These are phyloP conservation scores for Lentinus tigrinus DNA, from an alignment of 768 basidiomycete species.

Conservation along the genomic window DNA sequence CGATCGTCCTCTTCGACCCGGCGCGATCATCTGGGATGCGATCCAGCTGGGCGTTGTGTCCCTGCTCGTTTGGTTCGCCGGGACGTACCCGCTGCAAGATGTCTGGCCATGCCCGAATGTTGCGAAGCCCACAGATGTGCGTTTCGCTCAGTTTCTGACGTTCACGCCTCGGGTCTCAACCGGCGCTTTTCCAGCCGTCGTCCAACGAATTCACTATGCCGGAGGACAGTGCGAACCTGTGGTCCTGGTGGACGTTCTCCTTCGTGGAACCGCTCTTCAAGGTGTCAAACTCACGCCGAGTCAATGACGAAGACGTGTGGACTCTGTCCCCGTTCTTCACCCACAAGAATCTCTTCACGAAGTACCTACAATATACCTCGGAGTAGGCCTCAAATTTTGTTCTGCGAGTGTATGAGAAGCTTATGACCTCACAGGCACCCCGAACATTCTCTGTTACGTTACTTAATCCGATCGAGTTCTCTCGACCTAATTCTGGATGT, in stretches of 20 bases:
- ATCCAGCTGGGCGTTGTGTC: conserved; percentile 35
- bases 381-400: conserved; percentile 30
- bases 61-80: conserved; percentile 48
- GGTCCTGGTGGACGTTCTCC: conserved; percentile 64
- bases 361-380: conserved; percentile 53
- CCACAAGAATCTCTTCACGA: conserved; percentile 66
- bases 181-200: conserved; percentile 39
- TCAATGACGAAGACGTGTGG: conserved; percentile 55
- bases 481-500: conserved; percentile 65
- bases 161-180: not conserved
- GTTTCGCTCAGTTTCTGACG: conserved; percentile 14
- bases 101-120: conserved; percentile 47
- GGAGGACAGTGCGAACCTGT: conserved; percentile 62
- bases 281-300: conserved; percentile 48
- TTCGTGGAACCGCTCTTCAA: conserved; percentile 63
- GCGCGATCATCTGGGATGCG: conserved; percentile 24
- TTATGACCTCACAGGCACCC: conserved; percentile 40
- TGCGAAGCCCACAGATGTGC: conserved; percentile 47
- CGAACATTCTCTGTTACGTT: conserved; percentile 55
- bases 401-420: not conserved
- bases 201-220: conserved; percentile 52
- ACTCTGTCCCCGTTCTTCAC: conserved; percentile 63
- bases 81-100: conserved; percentile 53
- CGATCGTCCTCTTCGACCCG: conserved; percentile 5
- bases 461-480: conserved; percentile 65